Evolutionary conservation across 305 asterid species (phyloP), one percentile per base, ranked within the genome.

Genomic region (Plantago rigida): DNA sequence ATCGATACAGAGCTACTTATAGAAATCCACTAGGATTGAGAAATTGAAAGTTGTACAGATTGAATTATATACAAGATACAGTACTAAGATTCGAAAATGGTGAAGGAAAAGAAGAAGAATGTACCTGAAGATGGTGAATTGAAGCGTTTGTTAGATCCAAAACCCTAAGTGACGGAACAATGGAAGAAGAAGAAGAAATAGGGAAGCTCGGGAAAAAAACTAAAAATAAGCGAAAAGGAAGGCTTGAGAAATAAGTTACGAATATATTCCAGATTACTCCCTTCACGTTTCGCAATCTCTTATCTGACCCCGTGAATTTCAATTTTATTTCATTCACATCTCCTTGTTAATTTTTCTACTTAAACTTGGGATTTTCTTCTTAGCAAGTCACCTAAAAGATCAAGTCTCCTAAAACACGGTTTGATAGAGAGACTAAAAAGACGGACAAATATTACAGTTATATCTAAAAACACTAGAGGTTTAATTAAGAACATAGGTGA

Each of bases 81-180:
- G 12, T 14, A 41, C 26, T 41, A 7, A 11, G 52, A 3, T 2
- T 4, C 52, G 13, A 31, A 31, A 31, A 3, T 0, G 26, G 8
- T 14, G 13, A 59, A 2, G 22, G 13, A 4, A 12, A 34, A 13
- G 55, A 6, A 22, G 28, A 51, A 61, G 5, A 47, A 46, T 2
- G 17, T 28, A 61, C 65, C 65, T 47, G 56, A 60, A 47, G 10
- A 47, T 46, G 44, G 65, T 13, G 56, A 22, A 29, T n/a, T 9
- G 7, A 24, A 9, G 42, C 65, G 29, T 47, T 22, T 46, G 59
- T 12, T 28, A 48, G 65, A 61, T 61, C 47, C 56, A 31, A 61
- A 46, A 61, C 56, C 65, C 56, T 14, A 28, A 7, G 51, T 19
- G 26, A 39, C 13, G 19, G 42, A 39, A 47, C 13, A 28, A 17